Evolutionary conservation across 2,329 filamentous ascomycete species (phyloP).

Genomic region (Orbilia brochopaga): DNA sequence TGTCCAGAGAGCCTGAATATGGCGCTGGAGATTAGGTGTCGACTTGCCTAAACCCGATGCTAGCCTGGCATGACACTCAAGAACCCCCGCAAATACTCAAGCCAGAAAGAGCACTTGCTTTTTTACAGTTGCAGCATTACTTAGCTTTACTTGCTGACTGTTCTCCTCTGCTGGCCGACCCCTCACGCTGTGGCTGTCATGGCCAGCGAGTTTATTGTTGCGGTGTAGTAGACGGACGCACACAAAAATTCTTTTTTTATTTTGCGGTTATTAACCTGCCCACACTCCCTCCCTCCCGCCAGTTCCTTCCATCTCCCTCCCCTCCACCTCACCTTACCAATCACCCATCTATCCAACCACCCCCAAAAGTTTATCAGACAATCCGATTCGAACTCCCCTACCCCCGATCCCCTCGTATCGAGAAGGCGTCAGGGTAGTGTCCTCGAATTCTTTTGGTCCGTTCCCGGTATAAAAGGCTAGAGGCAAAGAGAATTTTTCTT

Average conservation of each 20-base stretch:
- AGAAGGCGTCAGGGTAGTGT: constrained; percentile 46
- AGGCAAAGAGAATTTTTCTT: constrained; percentile 41
- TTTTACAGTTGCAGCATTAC: constrained; percentile 11
- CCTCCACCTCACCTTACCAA: constrained; percentile 18
- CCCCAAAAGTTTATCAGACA: constrained; percentile 25
- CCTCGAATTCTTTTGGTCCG: constrained; percentile 26
- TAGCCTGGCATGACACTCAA: neutral
- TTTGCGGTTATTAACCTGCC: constrained; percentile 35
- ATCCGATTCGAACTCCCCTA: constrained; percentile 28
- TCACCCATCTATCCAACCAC: constrained; percentile 22
- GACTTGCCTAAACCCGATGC: constrained; percentile 46
- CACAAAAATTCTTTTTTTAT: constrained; percentile 48
- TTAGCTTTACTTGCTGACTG: constrained; percentile 1
- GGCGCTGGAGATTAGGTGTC: constrained; percentile 37
- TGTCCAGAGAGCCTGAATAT: neutral
- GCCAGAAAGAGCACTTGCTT: constrained; percentile 19
- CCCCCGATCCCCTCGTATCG: constrained; percentile 45
- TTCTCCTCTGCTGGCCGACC: too few species aligned
- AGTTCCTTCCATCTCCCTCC: constrained; percentile 7
- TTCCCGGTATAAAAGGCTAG: constrained; percentile 37
- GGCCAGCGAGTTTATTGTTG: neutral
- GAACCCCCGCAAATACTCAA: neutral
- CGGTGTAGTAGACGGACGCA: constrained; percentile 22
- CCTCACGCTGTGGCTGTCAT: neutral
- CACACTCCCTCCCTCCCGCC: constrained; percentile 16